These are phyloP conservation scores for Thelephora terrestris DNA, from an alignment of 1,284 basidiomycete species.

Conservation along the genomic window DNA sequence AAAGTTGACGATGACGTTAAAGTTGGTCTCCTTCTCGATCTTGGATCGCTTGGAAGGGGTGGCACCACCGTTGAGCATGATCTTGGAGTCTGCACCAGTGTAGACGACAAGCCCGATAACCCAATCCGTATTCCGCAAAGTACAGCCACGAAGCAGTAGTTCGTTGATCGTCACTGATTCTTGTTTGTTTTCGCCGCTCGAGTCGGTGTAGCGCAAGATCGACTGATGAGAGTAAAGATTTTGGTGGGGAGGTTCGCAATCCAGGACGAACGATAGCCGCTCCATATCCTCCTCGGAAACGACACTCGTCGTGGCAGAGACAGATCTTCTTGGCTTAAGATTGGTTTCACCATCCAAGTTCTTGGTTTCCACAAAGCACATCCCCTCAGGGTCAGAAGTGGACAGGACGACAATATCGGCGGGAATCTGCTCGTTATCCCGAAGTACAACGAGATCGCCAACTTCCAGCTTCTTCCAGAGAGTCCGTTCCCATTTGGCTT, in stretches of 20 bases:
- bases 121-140: constrained; percentile 92
- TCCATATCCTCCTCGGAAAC: constrained; percentile 88
- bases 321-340: constrained; percentile 75
- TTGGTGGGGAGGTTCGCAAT: constrained; percentile 89
- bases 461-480: constrained; percentile 99
- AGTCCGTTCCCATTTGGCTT: constrained; percentile 87
- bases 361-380: constrained; percentile 91
- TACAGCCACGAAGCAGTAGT: constrained; percentile 84
- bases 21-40: constrained; percentile 98
- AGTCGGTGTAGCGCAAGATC: constrained; percentile 66
- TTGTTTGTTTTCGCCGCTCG: constrained; percentile 41
- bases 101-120: constrained; percentile 91
- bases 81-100: constrained; percentile 95
- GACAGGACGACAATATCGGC: constrained; percentile 90
- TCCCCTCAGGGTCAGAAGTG: constrained; percentile 74
- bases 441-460: constrained; percentile 86
- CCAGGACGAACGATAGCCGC: constrained; percentile 77
- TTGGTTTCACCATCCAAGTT: constrained; percentile 98
- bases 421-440: constrained; percentile 93
- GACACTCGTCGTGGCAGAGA: constrained; percentile 71
- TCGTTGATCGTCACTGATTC: constrained; percentile 86
- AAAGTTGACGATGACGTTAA: constrained; percentile 96
- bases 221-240: constrained; percentile 91
- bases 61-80: constrained; percentile 92
- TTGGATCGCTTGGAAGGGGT: constrained; percentile 92